phyloP scores from a whole-genome alignment of 345 rosid genomes.

The Salix caprea region DNA sequence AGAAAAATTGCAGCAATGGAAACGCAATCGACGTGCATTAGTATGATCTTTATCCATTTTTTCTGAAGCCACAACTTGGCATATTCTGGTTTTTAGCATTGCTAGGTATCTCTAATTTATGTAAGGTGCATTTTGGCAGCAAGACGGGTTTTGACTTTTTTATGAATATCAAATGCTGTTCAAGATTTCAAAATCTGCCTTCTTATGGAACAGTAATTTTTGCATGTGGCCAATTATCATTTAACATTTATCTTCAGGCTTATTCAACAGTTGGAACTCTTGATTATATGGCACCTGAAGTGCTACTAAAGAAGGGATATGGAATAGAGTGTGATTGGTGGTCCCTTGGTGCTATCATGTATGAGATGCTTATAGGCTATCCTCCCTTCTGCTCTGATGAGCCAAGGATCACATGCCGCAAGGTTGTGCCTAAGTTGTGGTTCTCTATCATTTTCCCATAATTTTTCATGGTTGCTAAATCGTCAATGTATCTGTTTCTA shows the following conservation, averaged over 20 bases:
- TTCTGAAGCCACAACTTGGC: not conserved
- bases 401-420: conserved; percentile 89
- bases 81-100: not conserved
- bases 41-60: conserved; percentile 38
- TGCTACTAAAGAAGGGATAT: conserved; percentile 87
- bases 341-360: conserved; percentile 97
- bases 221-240: conserved; percentile 5
- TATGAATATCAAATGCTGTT: not conserved
- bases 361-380: conserved; percentile 95
- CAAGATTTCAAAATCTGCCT: not conserved
- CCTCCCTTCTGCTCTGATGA: conserved; percentile 98
- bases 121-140: not conserved
- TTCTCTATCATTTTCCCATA: conserved; percentile 9
- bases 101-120: not conserved
- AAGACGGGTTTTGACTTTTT: not conserved
- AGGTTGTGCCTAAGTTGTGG: conserved; percentile 46
- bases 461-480: conserved; percentile 20
- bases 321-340: conserved; percentile 99
- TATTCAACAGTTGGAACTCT: conserved; percentile 99
- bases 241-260: conserved; percentile 49
- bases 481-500: conserved; percentile 16
- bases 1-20: conserved; percentile 76
- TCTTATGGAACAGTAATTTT: conserved; percentile 8
- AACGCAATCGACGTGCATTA: conserved; percentile 92
- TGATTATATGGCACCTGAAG: conserved; percentile 99